These are phyloP conservation scores for Marchantia paleacea DNA, from an alignment of 225 moss, liverwort and hornwort genomes.

Conservation along the genomic window DNA sequence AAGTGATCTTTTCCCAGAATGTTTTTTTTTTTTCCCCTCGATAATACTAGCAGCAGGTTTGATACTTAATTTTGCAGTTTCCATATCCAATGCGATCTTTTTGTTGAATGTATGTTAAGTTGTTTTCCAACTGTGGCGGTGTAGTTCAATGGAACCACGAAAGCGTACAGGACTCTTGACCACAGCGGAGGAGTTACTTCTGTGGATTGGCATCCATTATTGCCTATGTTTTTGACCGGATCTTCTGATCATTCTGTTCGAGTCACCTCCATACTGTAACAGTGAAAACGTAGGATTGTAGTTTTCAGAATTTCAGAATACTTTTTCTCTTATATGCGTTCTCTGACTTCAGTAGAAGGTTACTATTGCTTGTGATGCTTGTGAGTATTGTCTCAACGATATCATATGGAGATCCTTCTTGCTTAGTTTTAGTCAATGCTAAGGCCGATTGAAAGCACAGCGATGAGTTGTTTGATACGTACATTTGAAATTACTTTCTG, in stretches of 20 bases:
- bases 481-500: too few relatives aligned
- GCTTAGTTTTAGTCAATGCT: too few relatives aligned
- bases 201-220: conserved; percentile 80
- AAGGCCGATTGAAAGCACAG: too few relatives aligned
- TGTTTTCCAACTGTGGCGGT: conserved; percentile 13
- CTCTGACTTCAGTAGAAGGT: background rate
- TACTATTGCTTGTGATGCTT: background rate
- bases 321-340: too few relatives aligned
- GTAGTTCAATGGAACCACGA: conserved; percentile 62
- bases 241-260: conserved; percentile 73
- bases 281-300: background rate
- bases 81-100: background rate
- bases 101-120: background rate
- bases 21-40: background rate
- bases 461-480: too few relatives aligned
- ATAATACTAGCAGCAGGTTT: background rate
- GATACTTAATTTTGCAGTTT: background rate
- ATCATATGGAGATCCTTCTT: too few relatives aligned
- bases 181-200: conserved; percentile 69
- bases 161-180: conserved; percentile 53
- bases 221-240: conserved; percentile 74
- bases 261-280: conserved; percentile 49
- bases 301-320: background rate
- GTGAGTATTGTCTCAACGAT: too few relatives aligned
- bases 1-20: background rate